Base-by-base conservation (phyloP, 352 stramenopile species). In the Globisporangium carolinianum region DNA sequence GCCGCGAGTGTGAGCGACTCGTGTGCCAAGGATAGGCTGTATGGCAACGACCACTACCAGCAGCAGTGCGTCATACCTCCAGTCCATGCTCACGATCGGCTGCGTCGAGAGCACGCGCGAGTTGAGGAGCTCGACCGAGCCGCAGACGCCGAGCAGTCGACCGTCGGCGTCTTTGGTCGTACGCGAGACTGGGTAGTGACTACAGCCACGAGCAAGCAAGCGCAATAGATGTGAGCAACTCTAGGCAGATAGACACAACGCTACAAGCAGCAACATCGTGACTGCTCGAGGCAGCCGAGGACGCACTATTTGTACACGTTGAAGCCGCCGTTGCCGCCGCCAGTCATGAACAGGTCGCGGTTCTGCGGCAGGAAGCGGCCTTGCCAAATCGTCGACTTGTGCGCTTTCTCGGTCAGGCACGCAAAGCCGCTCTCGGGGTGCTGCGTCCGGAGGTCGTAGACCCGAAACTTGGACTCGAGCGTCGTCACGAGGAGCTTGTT, bases 261-360 rank as follows among this genome's bases (percentile, higher is more conserved):
- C 14, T 14, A 6, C n/a, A 32, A 32, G 24, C 24, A 32, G 24
- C 24, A 32, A 2, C 24, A 32, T 32, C 24, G 24, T 32, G 24
- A 32, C 24, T 32, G 24, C 24, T 32, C 24, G 24, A 32, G 24
- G 24, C 24, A 32, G 14, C 12, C 12, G 9, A 15, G 6, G 54
- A 97, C 94, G 60, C 80, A 89, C 76, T 99, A 98, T 73, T 98
- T 98, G 86, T 98, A 98, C 50, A 98, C 57, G 62, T 98, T 98
- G 68, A 98, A 96, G 32, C 95, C 94, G 9, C 96, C 96, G 65
- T 99, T 98, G 47, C 95, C 96, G 47, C 96, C 95, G 24, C 88
- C 88, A 5, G 95, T 98, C 83, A 98, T 97, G 66, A 98, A 98
- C 38, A 98, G 50, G 63, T 98, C 96, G 8, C 96, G 76, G 66